Base-by-base conservation (phyloP, 495 filamentous ascomycete species). In the Gamarada debralockiae region DNA sequence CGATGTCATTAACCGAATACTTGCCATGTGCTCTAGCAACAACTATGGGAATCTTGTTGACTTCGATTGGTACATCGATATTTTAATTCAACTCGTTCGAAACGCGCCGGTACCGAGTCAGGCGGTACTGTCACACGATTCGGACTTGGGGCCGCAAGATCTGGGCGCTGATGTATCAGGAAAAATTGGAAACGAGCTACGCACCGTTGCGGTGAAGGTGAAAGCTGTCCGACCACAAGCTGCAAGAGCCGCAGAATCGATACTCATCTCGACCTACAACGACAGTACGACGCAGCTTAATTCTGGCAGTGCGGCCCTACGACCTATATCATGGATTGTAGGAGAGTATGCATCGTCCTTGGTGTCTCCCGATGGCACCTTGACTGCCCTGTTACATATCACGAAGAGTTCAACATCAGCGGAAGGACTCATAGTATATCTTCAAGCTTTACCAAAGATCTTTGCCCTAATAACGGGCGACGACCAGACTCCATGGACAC, bases 21-120 rank as follows among this genome's bases (percentile, higher is more conserved):
- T 97, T 18, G 84, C 87, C 51, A 93, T 98, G 77, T 97, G 95
- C 68, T 89, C 88, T n/a, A 79, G 84, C 43, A 84, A 89, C 55
- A 95, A 90, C 51, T 98, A 97, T 66, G 77, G 81, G 14, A 87
- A 88, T 61, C 69, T 97, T 41, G 70, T 70, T 40, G 93, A 98
- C 64, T 97, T 98, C 65, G 93, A 95, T 55, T 98, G 93, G 93
- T 97, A 97, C 70, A 82, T 97, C 44, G 83, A 87, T 52, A 78
- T 92, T 33, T 70, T 98, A 9, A 81, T 89, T 5, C 86, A 92
- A 60, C 75, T 98, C 2, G 78, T 96, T 25, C 79, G 82, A 39
- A 80, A 86, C 52, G 75, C 90, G 27, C 73, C 83, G 47, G 54
- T 67, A 5, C 37, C 49, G n/a, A 47, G 34, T 10, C 38, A 38